These are phyloP conservation scores for Coleophoma cylindrospora DNA, from an alignment of 2,329 filamentous ascomycete genomes.

Conservation along the genomic window DNA sequence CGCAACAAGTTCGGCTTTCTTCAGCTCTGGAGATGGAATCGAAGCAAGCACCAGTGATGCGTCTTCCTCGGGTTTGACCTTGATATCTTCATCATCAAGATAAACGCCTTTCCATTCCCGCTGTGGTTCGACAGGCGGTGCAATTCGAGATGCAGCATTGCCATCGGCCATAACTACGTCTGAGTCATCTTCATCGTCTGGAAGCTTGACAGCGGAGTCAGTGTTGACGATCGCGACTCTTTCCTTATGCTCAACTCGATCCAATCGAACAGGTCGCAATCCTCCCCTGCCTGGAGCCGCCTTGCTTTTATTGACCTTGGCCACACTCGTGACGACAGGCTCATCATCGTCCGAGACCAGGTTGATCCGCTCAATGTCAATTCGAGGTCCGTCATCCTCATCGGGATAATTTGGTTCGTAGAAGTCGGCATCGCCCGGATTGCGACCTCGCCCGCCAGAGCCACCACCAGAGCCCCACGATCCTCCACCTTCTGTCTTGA, in stretches of 20 bases:
- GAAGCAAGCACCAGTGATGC: not conserved
- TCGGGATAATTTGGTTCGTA: conserved; percentile 22
- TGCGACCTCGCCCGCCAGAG: not conserved
- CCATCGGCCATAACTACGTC: not conserved
- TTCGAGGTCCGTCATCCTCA: conserved; percentile 15
- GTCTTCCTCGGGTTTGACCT: conserved; percentile 1
- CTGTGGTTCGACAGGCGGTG: not conserved
- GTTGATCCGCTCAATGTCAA: conserved; percentile 26
- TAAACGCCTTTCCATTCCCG: conserved; percentile 4
- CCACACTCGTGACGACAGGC: conserved; percentile 2
- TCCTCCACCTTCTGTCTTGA: not conserved
- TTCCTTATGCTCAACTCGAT: conserved; percentile 23
- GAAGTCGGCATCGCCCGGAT: not conserved
- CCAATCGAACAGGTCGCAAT: conserved; percentile 22
- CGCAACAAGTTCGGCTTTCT: not conserved
- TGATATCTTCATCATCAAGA: conserved; percentile 7
- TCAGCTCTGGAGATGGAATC: not conserved
- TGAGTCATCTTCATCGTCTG: not conserved
- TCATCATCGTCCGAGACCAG: conserved; percentile 14
- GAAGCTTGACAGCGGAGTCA: conserved; percentile 1
- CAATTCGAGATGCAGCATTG: not conserved
- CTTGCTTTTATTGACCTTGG: conserved; percentile 8
- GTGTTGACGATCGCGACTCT: conserved; percentile 23
- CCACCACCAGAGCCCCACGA: not conserved
- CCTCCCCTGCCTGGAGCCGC: conserved; percentile 6